These are phyloP conservation scores for Tausonia pullulans DNA, from an alignment of 1,284 basidiomycete genomes.

Conservation along the genomic window DNA sequence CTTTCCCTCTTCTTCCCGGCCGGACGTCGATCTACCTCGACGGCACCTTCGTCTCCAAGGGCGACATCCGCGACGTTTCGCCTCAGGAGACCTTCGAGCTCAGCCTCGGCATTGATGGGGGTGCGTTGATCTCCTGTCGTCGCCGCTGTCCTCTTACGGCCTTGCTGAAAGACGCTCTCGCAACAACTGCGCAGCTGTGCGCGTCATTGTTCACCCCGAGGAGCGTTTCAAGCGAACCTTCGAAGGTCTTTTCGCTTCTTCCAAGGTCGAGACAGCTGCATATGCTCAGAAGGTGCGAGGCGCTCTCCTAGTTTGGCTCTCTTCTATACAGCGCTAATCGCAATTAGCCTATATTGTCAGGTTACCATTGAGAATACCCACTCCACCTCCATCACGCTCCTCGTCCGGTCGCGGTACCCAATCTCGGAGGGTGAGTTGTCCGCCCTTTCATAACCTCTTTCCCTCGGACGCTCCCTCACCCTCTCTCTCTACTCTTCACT, in stretches of 20 bases:
- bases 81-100: conserved; percentile 44
- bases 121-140: background rate
- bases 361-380: conserved; percentile 22
- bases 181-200: conserved; percentile 30
- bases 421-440: conserved; percentile 17
- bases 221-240: conserved; percentile 18
- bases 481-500: no score
- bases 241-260: no score
- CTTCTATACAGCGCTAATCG: no score
- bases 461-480: no score
- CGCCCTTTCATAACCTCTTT: no score
- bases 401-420: conserved; percentile 22
- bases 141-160: no score
- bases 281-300: conserved; percentile 17
- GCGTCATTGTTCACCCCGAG: conserved; percentile 39
- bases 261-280: no score
- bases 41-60: conserved; percentile 24
- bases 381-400: conserved; percentile 5
- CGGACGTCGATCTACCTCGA: conserved; percentile 24
- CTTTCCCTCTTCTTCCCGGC: conserved; percentile 19
- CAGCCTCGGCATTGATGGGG: conserved; percentile 43
- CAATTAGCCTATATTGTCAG: background rate
- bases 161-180: background rate
- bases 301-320: no score
- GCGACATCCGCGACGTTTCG: conserved; percentile 19